Percentiles rank a stretch among this genome's conserved stretches.
Conservation (phyloP, 2,329 filamentous ascomycete genomes). For the Penicillium sp. region DNA sequence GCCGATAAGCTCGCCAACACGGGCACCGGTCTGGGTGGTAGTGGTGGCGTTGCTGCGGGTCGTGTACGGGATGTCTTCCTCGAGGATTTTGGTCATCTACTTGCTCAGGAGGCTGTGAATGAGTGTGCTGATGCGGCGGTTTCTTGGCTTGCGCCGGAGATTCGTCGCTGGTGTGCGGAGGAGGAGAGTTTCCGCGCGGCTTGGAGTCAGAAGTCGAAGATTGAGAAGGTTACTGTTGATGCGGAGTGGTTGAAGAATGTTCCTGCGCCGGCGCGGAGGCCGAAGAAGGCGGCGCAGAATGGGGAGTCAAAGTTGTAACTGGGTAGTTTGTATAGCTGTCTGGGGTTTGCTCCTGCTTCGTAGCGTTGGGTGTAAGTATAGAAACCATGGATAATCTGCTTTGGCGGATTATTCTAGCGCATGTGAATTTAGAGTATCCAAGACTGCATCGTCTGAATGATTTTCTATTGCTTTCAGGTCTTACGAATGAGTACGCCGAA, state of each 20-base stretch:
- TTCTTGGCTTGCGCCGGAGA: slow-evolving; percentile 56
- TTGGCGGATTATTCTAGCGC: not conserved
- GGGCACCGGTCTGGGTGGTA: slow-evolving; percentile 40
- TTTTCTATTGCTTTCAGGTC: slow-evolving; percentile 13
- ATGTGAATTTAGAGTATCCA: not conserved
- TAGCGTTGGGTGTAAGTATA: not conserved
- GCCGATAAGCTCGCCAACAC: slow-evolving; percentile 43
- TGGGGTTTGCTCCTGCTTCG: not conserved
- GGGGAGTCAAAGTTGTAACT: slow-evolving; percentile 29
- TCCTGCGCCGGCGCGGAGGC: slow-evolving; percentile 27
- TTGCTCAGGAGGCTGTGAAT: slow-evolving; percentile 75
- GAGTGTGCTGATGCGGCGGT: slow-evolving; percentile 62
- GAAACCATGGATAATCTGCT: not conserved
- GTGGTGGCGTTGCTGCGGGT: slow-evolving; percentile 60
- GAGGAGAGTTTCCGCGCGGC: slow-evolving; percentile 54
- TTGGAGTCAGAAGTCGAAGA: slow-evolving; percentile 52
- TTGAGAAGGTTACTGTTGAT: slow-evolving; percentile 57
- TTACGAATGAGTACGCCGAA: slow-evolving; percentile 12
- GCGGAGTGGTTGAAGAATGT: slow-evolving; percentile 52
- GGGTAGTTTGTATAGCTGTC: not conserved
- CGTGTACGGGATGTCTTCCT: slow-evolving; percentile 66
- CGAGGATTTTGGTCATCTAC: slow-evolving; percentile 68
- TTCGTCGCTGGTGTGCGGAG: slow-evolving; percentile 57
- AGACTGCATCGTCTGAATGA: not conserved
- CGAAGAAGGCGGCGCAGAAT: slow-evolving; percentile 21